phyloP scores from a whole-genome alignment of 345 rosid species.

The Cardiospermum halicacabum region DNA sequence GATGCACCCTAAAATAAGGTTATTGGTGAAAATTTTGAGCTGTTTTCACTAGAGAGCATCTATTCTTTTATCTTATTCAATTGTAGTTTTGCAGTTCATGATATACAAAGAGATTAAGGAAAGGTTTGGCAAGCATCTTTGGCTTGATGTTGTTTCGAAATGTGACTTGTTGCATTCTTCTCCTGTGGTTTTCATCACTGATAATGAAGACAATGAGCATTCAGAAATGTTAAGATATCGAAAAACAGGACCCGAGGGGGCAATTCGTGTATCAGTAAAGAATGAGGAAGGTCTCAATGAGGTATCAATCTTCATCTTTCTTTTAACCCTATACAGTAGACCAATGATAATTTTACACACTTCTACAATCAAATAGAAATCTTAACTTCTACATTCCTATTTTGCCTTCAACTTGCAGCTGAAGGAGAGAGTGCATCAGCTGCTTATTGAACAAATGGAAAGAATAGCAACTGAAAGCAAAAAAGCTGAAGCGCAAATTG shows the following conservation, averaged over 20 bases:
- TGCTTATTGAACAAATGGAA: conserved; percentile 52
- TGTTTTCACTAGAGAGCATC: background rate
- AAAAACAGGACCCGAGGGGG: conserved; percentile 64
- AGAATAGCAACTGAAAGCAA: conserved; percentile 33
- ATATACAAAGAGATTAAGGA: conserved; percentile 78
- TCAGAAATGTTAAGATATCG: conserved; percentile 51
- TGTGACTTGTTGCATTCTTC: conserved; percentile 68
- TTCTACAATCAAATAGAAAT: background rate
- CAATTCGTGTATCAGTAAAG: conserved; percentile 66
- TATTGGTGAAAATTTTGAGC: no score
- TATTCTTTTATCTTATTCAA: background rate
- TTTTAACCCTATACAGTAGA: background rate
- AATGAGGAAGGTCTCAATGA: conserved; percentile 58
- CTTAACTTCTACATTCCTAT: background rate
- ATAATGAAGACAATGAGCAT: conserved; percentile 41
- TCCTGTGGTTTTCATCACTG: conserved; percentile 50
- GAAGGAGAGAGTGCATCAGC: conserved; percentile 45
- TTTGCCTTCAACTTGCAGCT: conserved; percentile 41
- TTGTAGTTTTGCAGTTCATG: conserved; percentile 42
- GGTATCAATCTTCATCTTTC: conserved; percentile 31
- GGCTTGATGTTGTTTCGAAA: conserved; percentile 91
- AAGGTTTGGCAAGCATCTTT: conserved; percentile 60
- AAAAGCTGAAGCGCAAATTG: conserved; percentile 10
- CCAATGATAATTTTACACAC: background rate
- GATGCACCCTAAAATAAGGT: background rate